Conservation (phyloP, 2,329 filamentous ascomycete species). For the Neopestalotiopsis sp. region DNA sequence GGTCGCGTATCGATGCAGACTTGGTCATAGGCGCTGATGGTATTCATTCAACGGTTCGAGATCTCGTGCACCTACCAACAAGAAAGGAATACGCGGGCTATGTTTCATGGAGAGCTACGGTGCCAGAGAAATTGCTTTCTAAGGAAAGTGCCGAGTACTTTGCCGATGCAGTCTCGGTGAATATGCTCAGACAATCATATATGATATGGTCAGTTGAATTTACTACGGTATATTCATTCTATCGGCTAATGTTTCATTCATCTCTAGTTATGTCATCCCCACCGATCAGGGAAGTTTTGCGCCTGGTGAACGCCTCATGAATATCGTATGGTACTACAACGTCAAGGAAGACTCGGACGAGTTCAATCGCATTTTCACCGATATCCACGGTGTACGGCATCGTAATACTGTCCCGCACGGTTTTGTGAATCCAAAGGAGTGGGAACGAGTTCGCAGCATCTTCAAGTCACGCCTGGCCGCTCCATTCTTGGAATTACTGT, state of each 20-base stretch:
- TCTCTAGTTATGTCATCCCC: slow-evolving; percentile 47
- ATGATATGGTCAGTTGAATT: background rate
- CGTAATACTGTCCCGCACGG: background rate
- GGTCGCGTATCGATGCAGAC: background rate
- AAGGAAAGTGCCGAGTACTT: background rate
- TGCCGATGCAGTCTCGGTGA: background rate
- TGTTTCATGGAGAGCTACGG: background rate
- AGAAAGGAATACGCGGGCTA: background rate
- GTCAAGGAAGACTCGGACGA: slow-evolving; percentile 43
- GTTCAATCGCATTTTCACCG: slow-evolving; percentile 49
- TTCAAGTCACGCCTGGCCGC: background rate
- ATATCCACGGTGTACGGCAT: slow-evolving; percentile 43
- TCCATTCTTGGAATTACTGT: background rate
- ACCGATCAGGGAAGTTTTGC: slow-evolving; percentile 44
- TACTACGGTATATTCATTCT: background rate
- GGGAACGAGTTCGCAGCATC: background rate
- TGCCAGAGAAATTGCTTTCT: background rate
- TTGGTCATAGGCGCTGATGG: background rate
- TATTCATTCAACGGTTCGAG: background rate
- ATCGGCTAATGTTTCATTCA: background rate
- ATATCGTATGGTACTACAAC: slow-evolving; percentile 54
- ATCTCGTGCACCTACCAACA: background rate
- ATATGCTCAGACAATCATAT: background rate
- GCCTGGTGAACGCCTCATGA: slow-evolving; percentile 47
- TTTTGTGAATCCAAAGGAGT: background rate